phyloP scores from a whole-genome alignment of 2,329 filamentous ascomycete genomes.

The Cryphonectria carpinicola region DNA sequence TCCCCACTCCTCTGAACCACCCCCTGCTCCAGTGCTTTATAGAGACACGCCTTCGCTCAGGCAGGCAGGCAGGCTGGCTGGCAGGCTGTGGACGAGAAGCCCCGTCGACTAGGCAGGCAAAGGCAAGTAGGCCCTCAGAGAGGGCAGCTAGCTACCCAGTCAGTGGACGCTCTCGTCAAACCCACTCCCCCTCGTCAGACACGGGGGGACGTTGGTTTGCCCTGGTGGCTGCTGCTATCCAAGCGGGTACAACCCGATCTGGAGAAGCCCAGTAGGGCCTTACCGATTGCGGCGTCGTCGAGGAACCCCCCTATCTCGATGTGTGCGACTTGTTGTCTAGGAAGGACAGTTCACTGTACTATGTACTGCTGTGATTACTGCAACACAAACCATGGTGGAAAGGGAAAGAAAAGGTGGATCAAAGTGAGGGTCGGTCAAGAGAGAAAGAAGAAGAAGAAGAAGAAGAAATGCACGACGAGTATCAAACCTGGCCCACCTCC shows the following conservation, averaged over 20 bases:
- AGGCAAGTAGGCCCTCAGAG: background rate
- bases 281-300: slow-evolving; percentile 20
- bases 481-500: background rate
- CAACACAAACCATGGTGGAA: background rate
- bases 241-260: slow-evolving; percentile 25
- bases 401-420: background rate
- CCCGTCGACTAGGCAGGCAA: background rate
- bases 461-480: background rate
- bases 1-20: background rate
- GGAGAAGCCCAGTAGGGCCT: slow-evolving; percentile 12
- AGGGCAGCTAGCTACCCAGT: background rate
- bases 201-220: background rate
- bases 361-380: background rate
- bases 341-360: background rate
- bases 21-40: slow-evolving; percentile 2
- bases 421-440: background rate
- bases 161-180: slow-evolving; percentile 1
- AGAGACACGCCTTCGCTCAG: slow-evolving; percentile 17
- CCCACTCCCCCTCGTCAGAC: background rate
- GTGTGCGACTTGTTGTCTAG: slow-evolving; percentile 13
- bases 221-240: background rate
- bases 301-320: slow-evolving; percentile 16
- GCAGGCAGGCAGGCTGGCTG: background rate
- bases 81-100: background rate
- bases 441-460: background rate